Conservation (phyloP, 2,329 filamentous ascomycete genomes). For the Aaosphaeria arxii region DNA sequence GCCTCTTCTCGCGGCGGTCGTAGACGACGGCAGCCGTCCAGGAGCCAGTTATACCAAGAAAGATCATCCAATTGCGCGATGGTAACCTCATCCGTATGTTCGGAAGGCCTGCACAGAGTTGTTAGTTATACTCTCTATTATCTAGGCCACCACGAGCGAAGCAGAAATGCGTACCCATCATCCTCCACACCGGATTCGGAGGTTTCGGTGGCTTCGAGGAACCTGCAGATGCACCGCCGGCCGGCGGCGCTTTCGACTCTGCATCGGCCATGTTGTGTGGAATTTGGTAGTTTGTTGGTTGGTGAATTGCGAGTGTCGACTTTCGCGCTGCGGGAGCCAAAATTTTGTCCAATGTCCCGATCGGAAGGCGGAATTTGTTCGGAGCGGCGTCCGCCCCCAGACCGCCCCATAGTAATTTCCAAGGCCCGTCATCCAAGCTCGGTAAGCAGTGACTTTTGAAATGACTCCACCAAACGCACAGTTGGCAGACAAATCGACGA, state of each 20-base stretch:
- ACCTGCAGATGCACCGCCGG: slow-evolving; percentile 15
- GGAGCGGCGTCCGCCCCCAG: no score
- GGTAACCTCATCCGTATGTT: slow-evolving; percentile 80
- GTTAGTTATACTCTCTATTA: slow-evolving; percentile 7
- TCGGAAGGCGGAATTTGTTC: no score
- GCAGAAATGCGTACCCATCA: slow-evolving; percentile 32
- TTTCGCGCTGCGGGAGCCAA: no score
- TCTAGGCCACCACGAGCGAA: neutral
- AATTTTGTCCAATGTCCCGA: no score
- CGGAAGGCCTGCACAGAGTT: slow-evolving; percentile 63
- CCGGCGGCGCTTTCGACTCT: slow-evolving; percentile 24
- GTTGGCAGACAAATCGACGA: no score
- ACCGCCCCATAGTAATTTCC: no score
- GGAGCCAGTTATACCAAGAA: slow-evolving; percentile 74
- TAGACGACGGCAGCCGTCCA: slow-evolving; percentile 82
- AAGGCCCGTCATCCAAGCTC: no score
- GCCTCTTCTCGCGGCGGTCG: slow-evolving; percentile 86
- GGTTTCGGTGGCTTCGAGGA: slow-evolving; percentile 26
- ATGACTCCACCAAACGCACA: no score
- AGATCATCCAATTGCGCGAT: slow-evolving; percentile 97
- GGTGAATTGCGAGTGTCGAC: no score
- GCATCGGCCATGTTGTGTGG: slow-evolving; percentile 25
- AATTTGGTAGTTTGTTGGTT: no score
- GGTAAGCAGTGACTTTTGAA: no score
- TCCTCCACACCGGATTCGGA: slow-evolving; percentile 37